These are phyloP conservation scores for Tardiomyces depauwii DNA, from an alignment of 1,139 yeast genomes.

Conservation along the genomic window DNA sequence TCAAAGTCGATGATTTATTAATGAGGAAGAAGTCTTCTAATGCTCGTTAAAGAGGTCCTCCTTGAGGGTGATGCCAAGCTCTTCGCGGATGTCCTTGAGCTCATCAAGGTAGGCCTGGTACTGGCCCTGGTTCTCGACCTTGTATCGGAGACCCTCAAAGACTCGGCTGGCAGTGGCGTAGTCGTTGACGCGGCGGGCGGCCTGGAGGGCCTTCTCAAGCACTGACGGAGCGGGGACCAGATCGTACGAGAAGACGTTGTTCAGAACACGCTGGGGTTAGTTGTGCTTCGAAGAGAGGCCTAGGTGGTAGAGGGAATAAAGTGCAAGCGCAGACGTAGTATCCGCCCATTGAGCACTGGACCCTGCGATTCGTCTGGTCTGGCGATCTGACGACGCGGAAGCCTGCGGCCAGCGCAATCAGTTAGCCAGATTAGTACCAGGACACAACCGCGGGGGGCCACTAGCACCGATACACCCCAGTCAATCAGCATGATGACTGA, in stretches of 20 bases:
- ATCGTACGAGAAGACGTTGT: slow-evolving; percentile 97
- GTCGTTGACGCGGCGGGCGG: slow-evolving; percentile 98
- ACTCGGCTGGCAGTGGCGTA: slow-evolving; percentile 98
- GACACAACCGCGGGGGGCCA: too few species aligned
- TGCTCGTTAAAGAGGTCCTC: slow-evolving; percentile 65
- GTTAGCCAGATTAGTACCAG: too few species aligned
- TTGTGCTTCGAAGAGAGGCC: too few species aligned
- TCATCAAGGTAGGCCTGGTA: slow-evolving; percentile 94
- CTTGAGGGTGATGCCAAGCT: slow-evolving; percentile 81
- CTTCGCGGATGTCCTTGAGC: slow-evolving; percentile 82
- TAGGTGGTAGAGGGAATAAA: too few species aligned
- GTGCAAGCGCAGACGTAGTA: too few species aligned
- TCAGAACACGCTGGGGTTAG: slow-evolving; percentile 47
- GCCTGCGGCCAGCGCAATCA: too few species aligned
- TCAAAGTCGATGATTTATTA: background rate
- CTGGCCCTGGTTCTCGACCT: slow-evolving; percentile 89
- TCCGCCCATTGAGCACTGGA: too few species aligned
- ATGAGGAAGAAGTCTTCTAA: slow-evolving; percentile 10
- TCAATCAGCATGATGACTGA: too few species aligned
- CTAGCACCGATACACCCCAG: too few species aligned
- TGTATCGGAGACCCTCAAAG: slow-evolving; percentile 86
- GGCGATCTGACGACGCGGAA: too few species aligned
- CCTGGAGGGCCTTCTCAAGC: slow-evolving; percentile 90
- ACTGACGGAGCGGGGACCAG: slow-evolving; percentile 97
- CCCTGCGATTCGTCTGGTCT: too few species aligned